Evolutionary conservation across 2,329 filamentous ascomycete species (phyloP).

Genomic region (Penicillium sp.): DNA sequence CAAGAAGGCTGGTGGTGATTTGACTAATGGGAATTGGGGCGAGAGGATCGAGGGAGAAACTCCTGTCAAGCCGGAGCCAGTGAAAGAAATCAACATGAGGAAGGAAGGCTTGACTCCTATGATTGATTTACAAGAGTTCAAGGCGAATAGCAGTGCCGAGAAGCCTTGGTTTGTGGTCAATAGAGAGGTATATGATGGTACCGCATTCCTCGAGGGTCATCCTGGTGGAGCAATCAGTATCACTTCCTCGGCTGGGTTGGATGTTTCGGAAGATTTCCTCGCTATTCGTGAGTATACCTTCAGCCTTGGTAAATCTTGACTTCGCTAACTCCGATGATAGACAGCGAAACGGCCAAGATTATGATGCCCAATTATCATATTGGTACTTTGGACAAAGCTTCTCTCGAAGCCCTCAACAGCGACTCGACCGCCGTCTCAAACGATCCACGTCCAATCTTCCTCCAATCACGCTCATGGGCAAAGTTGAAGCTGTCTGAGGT

Average conservation of each 20-base stretch:
- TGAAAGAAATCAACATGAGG: slow-evolving; percentile 73
- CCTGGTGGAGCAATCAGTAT: slow-evolving; percentile 87
- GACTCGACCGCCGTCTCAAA: slow-evolving; percentile 44
- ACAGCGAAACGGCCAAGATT: slow-evolving; percentile 85
- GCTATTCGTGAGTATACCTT: slow-evolving; percentile 70
- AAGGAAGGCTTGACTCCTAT: slow-evolving; percentile 62
- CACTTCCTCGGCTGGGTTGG: slow-evolving; percentile 74
- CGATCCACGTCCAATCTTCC: slow-evolving; percentile 61
- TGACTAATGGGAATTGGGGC: slow-evolving; percentile 82
- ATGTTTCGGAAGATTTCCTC: slow-evolving; percentile 85
- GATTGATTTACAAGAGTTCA: slow-evolving; percentile 71
- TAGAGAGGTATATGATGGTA: slow-evolving; percentile 86
- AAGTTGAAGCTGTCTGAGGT: slow-evolving; percentile 69
- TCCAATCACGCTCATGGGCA: slow-evolving; percentile 71
- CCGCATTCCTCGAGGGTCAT: slow-evolving; percentile 74
- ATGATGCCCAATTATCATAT: slow-evolving; percentile 90
- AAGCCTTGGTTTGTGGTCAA: slow-evolving; percentile 86
- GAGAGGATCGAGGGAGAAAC: slow-evolving; percentile 60
- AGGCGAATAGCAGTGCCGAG: slow-evolving; percentile 62
- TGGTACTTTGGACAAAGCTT: slow-evolving; percentile 67
- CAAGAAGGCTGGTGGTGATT: slow-evolving; percentile 76
- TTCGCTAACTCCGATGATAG: slow-evolving; percentile 47
- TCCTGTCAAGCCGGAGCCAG: slow-evolving; percentile 48
- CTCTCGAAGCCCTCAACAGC: slow-evolving; percentile 55
- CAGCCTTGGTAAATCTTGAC: not conserved